Base-by-base conservation (phyloP, 352 stramenopile species). In the Globisporangium mamillatum region DNA sequence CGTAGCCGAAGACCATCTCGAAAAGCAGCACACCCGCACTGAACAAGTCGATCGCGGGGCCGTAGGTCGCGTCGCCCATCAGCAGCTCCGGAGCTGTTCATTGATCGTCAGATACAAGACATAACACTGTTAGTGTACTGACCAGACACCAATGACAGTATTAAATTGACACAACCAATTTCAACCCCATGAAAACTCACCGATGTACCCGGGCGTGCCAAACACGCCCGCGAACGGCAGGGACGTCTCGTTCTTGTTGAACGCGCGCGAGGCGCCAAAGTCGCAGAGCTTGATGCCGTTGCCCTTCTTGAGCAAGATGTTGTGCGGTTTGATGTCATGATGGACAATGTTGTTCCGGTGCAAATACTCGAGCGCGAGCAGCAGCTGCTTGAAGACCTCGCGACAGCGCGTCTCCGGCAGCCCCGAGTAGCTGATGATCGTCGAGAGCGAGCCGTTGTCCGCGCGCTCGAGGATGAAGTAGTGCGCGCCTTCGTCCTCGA, bases 251-350 rank as follows among this genome's bases (percentile, higher is more conserved):
- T 80, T 68, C 38, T 69, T 63, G 48, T 79, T 82, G 63, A 94
- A 88, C 18, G 89, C 86, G 27, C 86, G 77, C 9, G 88, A 91
- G n/a, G 85, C 84, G 22, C 88, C 88, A 75, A 95, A 95, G 67
- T 95, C 88, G 48, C 86, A 92, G 32, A 95, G 62, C 63, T 95
- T 95, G 29, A 94, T 74, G 24, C 50, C 64, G 46, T 75, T 71
- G 32, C 77, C 71, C 24, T 83, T 71, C 48, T 90, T 77, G 29
- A 95, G 65, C 44, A 95, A 63, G 16, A 95, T 71, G 66, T 95
- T 95, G 64, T 89, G 75, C 4, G 91, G 90, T 69, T 98, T 97
- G 62, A 98, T 90, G 71, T 98, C 92, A 58, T 94, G 88, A 71
- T 98, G 92, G 16, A 97, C 78, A 60, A 98, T 94, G 73, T 90